Evolutionary conservation across 306 rosid species (phyloP), one percentile per base, ranked within the genome.

Genomic region (Pyrus betulifolia): DNA sequence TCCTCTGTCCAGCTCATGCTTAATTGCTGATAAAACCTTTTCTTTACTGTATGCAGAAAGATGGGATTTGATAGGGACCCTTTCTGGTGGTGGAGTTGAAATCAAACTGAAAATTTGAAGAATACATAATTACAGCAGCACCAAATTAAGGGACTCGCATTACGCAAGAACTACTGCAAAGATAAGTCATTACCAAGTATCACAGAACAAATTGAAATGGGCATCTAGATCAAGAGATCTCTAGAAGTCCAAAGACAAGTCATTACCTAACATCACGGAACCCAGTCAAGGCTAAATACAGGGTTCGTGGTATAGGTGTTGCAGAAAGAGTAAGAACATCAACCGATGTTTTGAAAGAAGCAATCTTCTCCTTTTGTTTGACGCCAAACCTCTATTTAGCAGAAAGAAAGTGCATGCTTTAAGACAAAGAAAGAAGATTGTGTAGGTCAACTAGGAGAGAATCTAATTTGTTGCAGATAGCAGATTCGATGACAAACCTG

Each of bases 61-160:
- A 77, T 92, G 92, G 81, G 97, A 92, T 85, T 83, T 89, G 79
- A 94, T 94, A 12, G 98, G 97, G 66, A 92, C 91, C 81, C 98
- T 87, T 90, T 94, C 98, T 45, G 97, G 97, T 68, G 98, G 98
- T 73, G 98, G 96, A 81, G 98, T 94, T 61, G 97, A 78, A 73
- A 94, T 94, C 89, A 94, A 88, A 87, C 98, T 94, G 93, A 75
- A 87, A 78, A 42, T 67, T 45, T 55, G 59, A 76, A 75, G 69
- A 49, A 67, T 33, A 59, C 73, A 71, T 70, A 70, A 55, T 55
- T 69, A 66, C 75, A 69, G 76, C 63, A 52, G 45, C 59, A 45
- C 72, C 67, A 68, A 55, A 42, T 79, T 79, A 52, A 52, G 73
- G 73, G 77, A 61, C 77, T 76, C 76, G 46, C 38, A 13, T 72